These are phyloP conservation scores for Trichoderma hamatum DNA, from an alignment of 2,329 filamentous ascomycete species.

Conservation along the genomic window DNA sequence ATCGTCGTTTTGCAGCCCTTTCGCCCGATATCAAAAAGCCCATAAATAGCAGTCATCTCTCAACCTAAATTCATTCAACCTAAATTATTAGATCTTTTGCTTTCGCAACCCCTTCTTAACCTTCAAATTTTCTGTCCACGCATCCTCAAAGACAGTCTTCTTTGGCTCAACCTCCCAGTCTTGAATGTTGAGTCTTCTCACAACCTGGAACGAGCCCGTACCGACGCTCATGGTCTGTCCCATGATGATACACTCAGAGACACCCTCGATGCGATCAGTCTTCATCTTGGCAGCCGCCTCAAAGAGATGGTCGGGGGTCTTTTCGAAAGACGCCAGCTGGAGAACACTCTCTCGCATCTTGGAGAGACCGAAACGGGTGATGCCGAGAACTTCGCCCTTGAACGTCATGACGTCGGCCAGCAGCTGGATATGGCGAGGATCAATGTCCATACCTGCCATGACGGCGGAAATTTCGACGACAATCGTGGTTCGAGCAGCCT, in stretches of 20 bases:
- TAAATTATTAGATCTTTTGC: background rate
- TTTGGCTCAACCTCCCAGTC: constrained; percentile 60
- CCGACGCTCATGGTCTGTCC: constrained; percentile 91
- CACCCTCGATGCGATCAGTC: constrained; percentile 87
- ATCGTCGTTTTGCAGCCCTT: background rate
- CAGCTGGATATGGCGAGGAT: constrained; percentile 96
- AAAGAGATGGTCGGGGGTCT: constrained; percentile 96
- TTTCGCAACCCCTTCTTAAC: constrained; percentile 26
- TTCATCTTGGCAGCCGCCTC: constrained; percentile 93
- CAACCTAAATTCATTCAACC: background rate
- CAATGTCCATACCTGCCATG: constrained; percentile 94
- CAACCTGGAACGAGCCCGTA: constrained; percentile 89
- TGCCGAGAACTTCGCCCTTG: constrained; percentile 94
- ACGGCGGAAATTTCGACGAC: constrained; percentile 84
- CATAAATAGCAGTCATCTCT: background rate
- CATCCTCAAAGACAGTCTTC: constrained; percentile 72
- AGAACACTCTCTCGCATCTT: constrained; percentile 96
- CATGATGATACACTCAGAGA: constrained; percentile 97
- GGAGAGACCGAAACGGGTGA: constrained; percentile 91
- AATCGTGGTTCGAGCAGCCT: constrained; percentile 88
- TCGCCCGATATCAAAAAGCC: background rate
- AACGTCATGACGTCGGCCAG: constrained; percentile 99
- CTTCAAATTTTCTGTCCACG: constrained; percentile 48
- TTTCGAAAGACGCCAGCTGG: constrained; percentile 94
- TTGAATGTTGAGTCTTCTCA: constrained; percentile 71